Base-by-base conservation (phyloP, 768 basidiomycete genomes). In the Boletus barrowsii region DNA sequence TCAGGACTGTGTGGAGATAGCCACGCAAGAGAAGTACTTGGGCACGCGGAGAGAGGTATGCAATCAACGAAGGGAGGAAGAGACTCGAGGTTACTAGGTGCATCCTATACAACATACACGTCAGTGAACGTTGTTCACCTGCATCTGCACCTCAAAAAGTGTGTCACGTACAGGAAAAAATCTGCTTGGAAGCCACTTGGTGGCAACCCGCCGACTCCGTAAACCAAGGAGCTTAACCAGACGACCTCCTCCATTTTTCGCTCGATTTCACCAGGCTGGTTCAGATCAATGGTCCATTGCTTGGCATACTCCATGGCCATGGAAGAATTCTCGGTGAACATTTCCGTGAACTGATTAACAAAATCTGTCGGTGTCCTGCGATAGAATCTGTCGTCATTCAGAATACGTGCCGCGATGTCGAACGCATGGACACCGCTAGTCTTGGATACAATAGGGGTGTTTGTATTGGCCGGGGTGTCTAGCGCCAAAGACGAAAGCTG, bases 211-310 rank as follows among this genome's bases (percentile, higher is more conserved):
- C 76, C 79, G 18, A 83, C 70, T 2, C 76, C 83, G 56, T 83
- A 90, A 20, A 84, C 58, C n/a, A 86, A 52, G 0, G 71, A 70
- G 41, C 73, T 76, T 17, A 78, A 68, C 82, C 85, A 90, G 6
- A 72, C 62, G 5, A 90, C 58, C 59, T 90, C 87, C 57, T 84
- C 83, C 24, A 84, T 73, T 66, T 86, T 88, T 17, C 72, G 66
- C n/a, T 76, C 73, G 7, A 83, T 59, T 57, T 76, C 72, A 32
- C 70, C 59, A 37, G 74, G 59, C 49, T 72, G 55, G 36, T 56
- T 53, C 40, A 68, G 54, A 51, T 80, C 69, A 20, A 77, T 42
- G 4, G 66, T 73, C 83, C 83, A 84, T 41, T 73, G 59, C 10
- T 66, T 67, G 15, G 70, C 76, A 43, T 70, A 29, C n/a, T 53